Conservation (phyloP, 495 filamentous ascomycete genomes). For the Lophiotrema nucula region DNA sequence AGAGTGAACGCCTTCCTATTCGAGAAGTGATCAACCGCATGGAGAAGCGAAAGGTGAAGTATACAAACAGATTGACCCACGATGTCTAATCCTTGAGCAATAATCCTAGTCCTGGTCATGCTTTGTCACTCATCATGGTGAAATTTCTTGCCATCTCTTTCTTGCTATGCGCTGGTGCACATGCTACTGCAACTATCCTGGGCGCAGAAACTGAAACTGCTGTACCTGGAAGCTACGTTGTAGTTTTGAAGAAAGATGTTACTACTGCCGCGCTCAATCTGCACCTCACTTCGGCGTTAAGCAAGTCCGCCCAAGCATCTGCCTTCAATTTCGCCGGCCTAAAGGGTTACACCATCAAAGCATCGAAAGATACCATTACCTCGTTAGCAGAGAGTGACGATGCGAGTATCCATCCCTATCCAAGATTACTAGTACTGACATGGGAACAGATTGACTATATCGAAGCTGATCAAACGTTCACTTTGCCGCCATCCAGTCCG, state of each 20-base stretch:
- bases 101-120: too few relatives aligned
- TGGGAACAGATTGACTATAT: constrained; percentile 16
- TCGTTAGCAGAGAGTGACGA: constrained; percentile 15
- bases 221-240: background rate
- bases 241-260: constrained; percentile 1
- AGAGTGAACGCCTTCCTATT: too few relatives aligned
- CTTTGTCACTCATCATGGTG: too few relatives aligned
- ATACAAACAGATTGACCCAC: too few relatives aligned
- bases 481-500: background rate
- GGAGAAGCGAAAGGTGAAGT: too few relatives aligned
- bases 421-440: too few relatives aligned
- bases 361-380: background rate
- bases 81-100: too few relatives aligned
- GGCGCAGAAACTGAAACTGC: background rate
- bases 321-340: constrained; percentile 3
- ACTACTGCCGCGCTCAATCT: background rate
- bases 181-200: background rate
- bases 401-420: too few relatives aligned
- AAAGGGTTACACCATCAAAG: constrained; percentile 13
- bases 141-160: too few relatives aligned
- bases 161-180: too few relatives aligned
- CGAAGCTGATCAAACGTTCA: constrained; percentile 14
- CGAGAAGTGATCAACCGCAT: too few relatives aligned
- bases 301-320: background rate
- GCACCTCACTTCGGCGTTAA: background rate